Conservation (phyloP, 805 yeast species). For the Myxozyma melibiosi region DNA sequence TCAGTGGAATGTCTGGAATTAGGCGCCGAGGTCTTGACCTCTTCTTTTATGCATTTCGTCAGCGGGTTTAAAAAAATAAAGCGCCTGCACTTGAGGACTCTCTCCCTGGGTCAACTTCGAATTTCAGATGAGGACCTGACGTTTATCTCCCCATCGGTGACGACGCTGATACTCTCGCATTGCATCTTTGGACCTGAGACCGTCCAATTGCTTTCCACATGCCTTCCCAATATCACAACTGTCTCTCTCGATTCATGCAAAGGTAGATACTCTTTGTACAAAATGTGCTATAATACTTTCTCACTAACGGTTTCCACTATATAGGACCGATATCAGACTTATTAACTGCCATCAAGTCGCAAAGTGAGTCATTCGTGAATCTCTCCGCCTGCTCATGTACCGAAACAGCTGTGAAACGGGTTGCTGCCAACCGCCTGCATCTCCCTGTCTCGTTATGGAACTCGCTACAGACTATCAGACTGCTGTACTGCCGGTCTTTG, state of each 20-base stretch:
- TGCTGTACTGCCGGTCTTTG: too few species aligned
- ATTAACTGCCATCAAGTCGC: too few species aligned
- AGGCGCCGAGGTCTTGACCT: slow-evolving; percentile 12
- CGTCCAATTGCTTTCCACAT: slow-evolving; percentile 10
- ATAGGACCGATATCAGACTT: too few species aligned
- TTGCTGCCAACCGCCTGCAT: too few species aligned
- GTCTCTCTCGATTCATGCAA: slow-evolving; percentile 4
- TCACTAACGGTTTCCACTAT: too few species aligned
- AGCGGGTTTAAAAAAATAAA: slow-evolving; percentile 12
- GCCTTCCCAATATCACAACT: slow-evolving; percentile 10
- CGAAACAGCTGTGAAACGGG: too few species aligned
- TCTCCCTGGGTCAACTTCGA: slow-evolving; percentile 7
- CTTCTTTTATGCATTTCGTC: slow-evolving; percentile 26
- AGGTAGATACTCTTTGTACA: too few species aligned
- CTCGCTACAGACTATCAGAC: too few species aligned
- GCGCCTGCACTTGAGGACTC: slow-evolving; percentile 13
- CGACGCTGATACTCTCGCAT: slow-evolving; percentile 7
- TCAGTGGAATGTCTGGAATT: slow-evolving; percentile 18
- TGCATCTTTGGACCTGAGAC: slow-evolving; percentile 9
- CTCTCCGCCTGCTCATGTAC: too few species aligned
- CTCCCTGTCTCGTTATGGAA: too few species aligned
- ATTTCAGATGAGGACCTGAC: slow-evolving; percentile 10
- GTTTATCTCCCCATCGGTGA: slow-evolving; percentile 5
- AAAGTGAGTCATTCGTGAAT: too few species aligned
- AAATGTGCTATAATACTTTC: too few species aligned